phyloP scores from a whole-genome alignment of 805 yeast genomes.

The Danielozyma ontarioensis region DNA sequence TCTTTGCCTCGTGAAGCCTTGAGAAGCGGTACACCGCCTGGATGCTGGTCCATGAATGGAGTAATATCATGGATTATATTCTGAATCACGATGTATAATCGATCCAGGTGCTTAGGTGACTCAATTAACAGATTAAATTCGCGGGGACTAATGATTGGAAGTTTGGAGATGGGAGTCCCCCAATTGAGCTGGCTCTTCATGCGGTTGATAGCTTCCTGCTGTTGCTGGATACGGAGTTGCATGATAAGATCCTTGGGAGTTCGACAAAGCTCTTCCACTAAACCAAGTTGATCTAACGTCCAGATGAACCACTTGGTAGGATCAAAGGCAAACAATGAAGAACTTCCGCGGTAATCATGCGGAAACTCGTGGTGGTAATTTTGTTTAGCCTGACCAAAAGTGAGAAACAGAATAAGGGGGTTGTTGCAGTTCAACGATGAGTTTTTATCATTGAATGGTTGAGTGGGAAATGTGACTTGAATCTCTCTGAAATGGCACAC shows the following conservation, averaged over 20 bases:
- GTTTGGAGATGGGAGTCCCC: constrained; percentile 89
- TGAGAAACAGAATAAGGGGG: constrained; percentile 54
- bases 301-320: constrained; percentile 79
- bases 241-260: constrained; percentile 69
- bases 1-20: constrained; percentile 84
- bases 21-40: constrained; percentile 83
- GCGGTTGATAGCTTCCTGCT: constrained; percentile 73
- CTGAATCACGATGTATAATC: constrained; percentile 72
- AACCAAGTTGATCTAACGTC: constrained; percentile 45
- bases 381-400: constrained; percentile 89
- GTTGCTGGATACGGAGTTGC: constrained; percentile 51
- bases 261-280: constrained; percentile 54
- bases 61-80: constrained; percentile 93
- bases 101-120: constrained; percentile 35
- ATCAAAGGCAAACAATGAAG: constrained; percentile 70
- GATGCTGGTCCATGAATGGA: constrained; percentile 87
- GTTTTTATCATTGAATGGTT: constrained; percentile 49
- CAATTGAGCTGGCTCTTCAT: constrained; percentile 77
- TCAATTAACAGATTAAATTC: constrained; percentile 39
- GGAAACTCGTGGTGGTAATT: constrained; percentile 97
- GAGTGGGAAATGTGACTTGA: constrained; percentile 62
- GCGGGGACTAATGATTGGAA: constrained; percentile 58
- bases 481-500: constrained; percentile 63
- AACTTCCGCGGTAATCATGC: constrained; percentile 76
- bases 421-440: constrained; percentile 63